phyloP scores from a whole-genome alignment of 371 early-diverging fungal species.

The Blakeslea trispora region DNA sequence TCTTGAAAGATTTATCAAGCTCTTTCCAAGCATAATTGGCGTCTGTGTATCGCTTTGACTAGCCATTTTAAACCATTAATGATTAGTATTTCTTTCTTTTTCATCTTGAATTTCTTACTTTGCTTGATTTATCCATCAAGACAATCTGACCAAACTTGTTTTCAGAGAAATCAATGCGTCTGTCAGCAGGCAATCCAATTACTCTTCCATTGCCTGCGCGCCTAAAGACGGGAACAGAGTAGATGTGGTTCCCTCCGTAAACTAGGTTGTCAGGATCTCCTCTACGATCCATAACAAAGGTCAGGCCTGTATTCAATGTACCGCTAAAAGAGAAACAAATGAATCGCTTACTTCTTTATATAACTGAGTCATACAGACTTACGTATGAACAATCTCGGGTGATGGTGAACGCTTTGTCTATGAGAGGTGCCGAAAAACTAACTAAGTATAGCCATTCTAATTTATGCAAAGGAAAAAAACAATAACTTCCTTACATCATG shows the following conservation, averaged over 20 bases:
- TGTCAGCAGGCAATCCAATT: constrained; percentile 29
- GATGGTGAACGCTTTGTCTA: constrained; percentile 13
- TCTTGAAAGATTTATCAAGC: constrained; percentile 30
- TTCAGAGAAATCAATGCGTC: constrained; percentile 11
- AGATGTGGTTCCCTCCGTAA: constrained; percentile 42
- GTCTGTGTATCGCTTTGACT: constrained; percentile 34
- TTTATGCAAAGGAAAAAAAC: too few relatives aligned
- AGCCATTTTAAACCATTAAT: constrained; percentile 6
- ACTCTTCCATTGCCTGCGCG: constrained; percentile 50
- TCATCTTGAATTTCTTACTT: constrained; percentile 17
- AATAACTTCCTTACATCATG: background rate
- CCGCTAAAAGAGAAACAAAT: too few relatives aligned
- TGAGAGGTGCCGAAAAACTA: too few relatives aligned
- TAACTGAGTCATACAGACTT: too few relatives aligned
- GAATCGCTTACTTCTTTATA: too few relatives aligned
- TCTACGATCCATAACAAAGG: constrained; percentile 36
- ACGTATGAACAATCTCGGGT: constrained; percentile 23
- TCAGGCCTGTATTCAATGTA: constrained; percentile 31
- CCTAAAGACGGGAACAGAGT: constrained; percentile 39
- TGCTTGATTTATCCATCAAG: constrained; percentile 19
- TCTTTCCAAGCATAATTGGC: constrained; percentile 39
- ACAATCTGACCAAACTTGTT: constrained; percentile 21
- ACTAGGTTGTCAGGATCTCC: constrained; percentile 46
- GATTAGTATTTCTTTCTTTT: background rate
- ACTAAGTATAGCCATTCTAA: too few relatives aligned